These are phyloP conservation scores for Paramecium tetraurelia DNA, from an alignment of 73 alveolate species.

Conservation along the genomic window DNA sequence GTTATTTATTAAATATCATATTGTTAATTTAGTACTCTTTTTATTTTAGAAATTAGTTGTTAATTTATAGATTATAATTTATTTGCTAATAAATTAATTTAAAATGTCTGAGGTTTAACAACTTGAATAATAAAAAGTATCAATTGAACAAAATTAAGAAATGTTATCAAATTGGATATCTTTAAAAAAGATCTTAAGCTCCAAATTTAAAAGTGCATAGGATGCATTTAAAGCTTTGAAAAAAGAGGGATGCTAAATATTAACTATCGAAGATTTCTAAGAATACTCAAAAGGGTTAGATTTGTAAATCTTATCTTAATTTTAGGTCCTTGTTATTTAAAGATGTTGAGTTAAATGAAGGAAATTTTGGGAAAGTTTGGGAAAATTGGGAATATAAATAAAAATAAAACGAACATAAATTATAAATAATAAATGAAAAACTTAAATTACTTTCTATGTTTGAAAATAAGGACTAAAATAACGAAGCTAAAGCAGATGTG, in stretches of 20 bases:
- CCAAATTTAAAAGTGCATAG: background rate
- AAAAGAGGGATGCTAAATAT: background rate
- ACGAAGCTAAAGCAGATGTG: background rate
- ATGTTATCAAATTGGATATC: background rate
- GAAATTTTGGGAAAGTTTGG: background rate
- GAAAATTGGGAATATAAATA: conserved; percentile 1
- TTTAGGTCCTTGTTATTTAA: background rate
- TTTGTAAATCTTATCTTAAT: background rate
- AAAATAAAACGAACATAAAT: background rate
- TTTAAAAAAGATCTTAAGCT: background rate
- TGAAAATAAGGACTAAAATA: background rate
- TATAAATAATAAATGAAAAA: background rate
- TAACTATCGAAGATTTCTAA: background rate
- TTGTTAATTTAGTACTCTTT: background rate
- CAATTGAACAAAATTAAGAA: background rate
- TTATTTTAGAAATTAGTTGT: background rate
- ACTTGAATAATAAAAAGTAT: background rate
- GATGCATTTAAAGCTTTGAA: background rate
- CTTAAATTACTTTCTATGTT: background rate
- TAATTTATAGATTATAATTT: background rate
- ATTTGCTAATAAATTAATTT: background rate
- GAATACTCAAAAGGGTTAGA: conserved; percentile 12
- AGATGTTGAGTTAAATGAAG: background rate
- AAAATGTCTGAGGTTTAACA: background rate
- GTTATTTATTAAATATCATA: background rate